Base-by-base conservation (phyloP, 129 eudicot genomes). In the Flaveria sonorensis region DNA sequence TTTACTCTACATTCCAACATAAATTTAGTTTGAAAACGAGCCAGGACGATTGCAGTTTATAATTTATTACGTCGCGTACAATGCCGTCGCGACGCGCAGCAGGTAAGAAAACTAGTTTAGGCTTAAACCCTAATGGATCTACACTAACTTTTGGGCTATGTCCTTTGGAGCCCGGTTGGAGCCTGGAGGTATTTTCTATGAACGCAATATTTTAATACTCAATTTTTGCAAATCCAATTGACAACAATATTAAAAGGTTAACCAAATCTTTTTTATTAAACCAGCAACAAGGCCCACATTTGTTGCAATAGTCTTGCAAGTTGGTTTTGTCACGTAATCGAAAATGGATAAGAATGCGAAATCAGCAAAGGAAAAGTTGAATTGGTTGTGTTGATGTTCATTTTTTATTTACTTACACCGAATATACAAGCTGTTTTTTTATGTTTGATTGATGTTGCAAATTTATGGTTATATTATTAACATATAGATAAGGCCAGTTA, bases 301-400 rank as follows among this genome's bases (percentile, higher is more conserved):
- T 32, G 30, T 19, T 55, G 43, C 51, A 18, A 72, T 23, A n/a
- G 5, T 56, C 3, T 36, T 67, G 47, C 28, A 26, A 74, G 70
- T 60, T 74, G 66, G 79, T 11, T 45, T 59, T 60, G 70, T 21
- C 43, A 20, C 24, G 78, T 24, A 16, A 62, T 20, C 12, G 57
- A 23, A 73, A 74, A 30, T 24, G 70, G 79, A 74, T 74, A 74
- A 74, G 79, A 74, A 60, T 45, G 59, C 9, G 48, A 74, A 57
- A 60, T 74, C 77, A 73, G 67, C 68, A 56, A 36, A 6, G 13
- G 26, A 42, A 28, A 71, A 51, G 47, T 71, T 26, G 2, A 21
- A 14, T 16, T 15, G 11, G 28, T 52, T 48, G 51, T 19, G 76
- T 51, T 32, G 48, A 51, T 32, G 55, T 43, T 68, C 21, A 45